Evolutionary conservation across 345 rosid species (phyloP).

Genomic region (Pugionium dolabratum): DNA sequence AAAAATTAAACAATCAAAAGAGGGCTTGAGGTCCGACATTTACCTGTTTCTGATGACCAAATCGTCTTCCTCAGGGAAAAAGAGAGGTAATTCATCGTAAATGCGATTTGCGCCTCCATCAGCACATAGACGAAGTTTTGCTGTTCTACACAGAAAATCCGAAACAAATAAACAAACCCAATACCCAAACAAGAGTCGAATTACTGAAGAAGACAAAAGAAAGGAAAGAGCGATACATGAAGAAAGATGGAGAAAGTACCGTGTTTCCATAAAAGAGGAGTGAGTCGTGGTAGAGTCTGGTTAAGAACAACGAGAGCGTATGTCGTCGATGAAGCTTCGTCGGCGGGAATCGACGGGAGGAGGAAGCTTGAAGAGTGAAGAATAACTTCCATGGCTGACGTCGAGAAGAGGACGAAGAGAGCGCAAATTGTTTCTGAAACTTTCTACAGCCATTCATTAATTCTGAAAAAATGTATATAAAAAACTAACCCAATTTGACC

Average conservation of each 20-base stretch:
- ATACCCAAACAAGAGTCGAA: constrained; percentile 5
- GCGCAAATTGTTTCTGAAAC: too few relatives aligned
- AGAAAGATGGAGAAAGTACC: constrained; percentile 49
- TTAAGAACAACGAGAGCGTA: constrained; percentile 78
- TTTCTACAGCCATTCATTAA: not conserved
- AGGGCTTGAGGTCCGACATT: not conserved
- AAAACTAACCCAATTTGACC: not conserved
- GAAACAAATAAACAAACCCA: constrained; percentile 1
- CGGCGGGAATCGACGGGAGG: constrained; percentile 50
- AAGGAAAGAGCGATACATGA: not conserved
- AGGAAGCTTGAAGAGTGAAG: constrained; percentile 74
- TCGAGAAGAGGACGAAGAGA: not conserved
- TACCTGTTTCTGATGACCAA: constrained; percentile 61
- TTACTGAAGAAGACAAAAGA: not conserved
- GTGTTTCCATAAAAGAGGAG: constrained; percentile 87
- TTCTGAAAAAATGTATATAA: not conserved
- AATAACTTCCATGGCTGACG: constrained; percentile 59
- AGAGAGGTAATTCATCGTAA: constrained; percentile 79
- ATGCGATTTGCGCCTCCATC: constrained; percentile 99
- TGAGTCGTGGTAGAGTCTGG: constrained; percentile 67
- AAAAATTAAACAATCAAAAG: constrained; percentile 2
- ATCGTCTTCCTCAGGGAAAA: constrained; percentile 64
- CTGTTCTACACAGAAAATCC: constrained; percentile 57
- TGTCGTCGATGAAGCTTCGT: constrained; percentile 31
- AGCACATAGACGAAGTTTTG: constrained; percentile 77